Evolutionary conservation across 352 stramenopile species (phyloP).

Genomic region (Pythium oligandrum): DNA sequence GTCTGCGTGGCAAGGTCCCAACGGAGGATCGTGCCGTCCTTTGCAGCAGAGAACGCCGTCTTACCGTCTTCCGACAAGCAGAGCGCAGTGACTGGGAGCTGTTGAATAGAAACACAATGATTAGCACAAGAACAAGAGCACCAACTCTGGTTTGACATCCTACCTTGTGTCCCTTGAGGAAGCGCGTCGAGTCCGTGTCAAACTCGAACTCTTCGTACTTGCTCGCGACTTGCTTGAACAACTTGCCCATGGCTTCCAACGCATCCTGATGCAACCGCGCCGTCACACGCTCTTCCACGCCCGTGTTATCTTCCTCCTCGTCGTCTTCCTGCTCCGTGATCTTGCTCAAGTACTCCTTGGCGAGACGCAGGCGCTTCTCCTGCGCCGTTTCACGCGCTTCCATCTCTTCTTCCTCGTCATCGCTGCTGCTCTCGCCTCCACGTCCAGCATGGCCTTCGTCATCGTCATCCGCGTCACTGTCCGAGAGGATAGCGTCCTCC

Average conservation of each 20-base stretch:
- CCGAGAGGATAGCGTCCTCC: constrained; percentile 62
- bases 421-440: constrained; percentile 20
- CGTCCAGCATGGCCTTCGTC: constrained; percentile 17
- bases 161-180: constrained; percentile 56
- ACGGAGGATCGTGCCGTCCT: constrained; percentile 90
- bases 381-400: constrained; percentile 78
- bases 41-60: constrained; percentile 88
- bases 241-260: constrained; percentile 80
- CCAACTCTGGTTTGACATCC: too few species aligned
- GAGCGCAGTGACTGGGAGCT: constrained; percentile 85
- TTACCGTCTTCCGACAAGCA: constrained; percentile 87
- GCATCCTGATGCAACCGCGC: constrained; percentile 81
- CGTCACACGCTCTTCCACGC: constrained; percentile 69
- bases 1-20: constrained; percentile 85
- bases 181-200: constrained; percentile 68
- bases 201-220: constrained; percentile 84
- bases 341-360: constrained; percentile 86
- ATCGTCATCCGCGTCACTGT: constrained; percentile 56
- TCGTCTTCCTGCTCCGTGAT: constrained; percentile 70
- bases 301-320: constrained; percentile 31
- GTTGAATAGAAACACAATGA: background rate
- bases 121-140: constrained; percentile 9
- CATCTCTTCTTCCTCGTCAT: constrained; percentile 46
- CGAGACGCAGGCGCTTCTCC: constrained; percentile 86
- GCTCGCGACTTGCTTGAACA: constrained; percentile 82